Base-by-base conservation (phyloP, 75 land plant species). In the Picea glauca region DNA sequence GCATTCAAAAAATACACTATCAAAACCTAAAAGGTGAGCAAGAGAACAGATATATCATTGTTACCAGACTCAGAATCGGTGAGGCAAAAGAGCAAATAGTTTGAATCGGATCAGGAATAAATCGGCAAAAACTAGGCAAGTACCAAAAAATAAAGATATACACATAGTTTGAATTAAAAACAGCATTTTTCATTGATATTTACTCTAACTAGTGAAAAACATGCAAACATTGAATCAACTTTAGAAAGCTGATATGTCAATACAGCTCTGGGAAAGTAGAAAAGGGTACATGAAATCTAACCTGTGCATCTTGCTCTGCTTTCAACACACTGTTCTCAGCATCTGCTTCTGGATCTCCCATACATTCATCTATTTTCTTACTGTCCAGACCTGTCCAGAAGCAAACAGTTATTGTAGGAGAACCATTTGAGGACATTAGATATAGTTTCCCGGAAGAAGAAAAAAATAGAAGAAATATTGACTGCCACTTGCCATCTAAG, bases 231-330 rank as follows among this genome's bases (percentile, higher is more conserved):
- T 21, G 43, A 70, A 70, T 43, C 75, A 74, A 35, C n/a, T 58
- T 21, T 40, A n/a, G 11, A 70, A 70, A 32, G n/a, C 13, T 46
- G 2, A 18, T 43, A 70, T 70, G 43, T 70, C 18, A 70, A 70
- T 40, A 46, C 74, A 43, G 54, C 26, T 40, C 1, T 40, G 74
- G 43, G 23, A 70, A 35, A 70, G 26, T 40, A 43, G 13, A 60
- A 58, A 70, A 33, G 7, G 18, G 0, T 56, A n/a, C 40, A n/a
- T 31, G 1, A 21, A 72, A 46, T n/a, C 70, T 21, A 30, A 94
- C 95, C 93, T 92, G 96, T 57, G 89, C 88, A 72, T 89, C 96
- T 78, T 95, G 98, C 78, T 95, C 93, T 33, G 84, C 86, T 83
- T 91, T 93, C 56, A 95, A 85, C 30, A 93, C 77, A 57, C 84